Evolutionary conservation across 371 early-diverging fungal species (phyloP).

Genomic region (Dentiscutata heterogama): DNA sequence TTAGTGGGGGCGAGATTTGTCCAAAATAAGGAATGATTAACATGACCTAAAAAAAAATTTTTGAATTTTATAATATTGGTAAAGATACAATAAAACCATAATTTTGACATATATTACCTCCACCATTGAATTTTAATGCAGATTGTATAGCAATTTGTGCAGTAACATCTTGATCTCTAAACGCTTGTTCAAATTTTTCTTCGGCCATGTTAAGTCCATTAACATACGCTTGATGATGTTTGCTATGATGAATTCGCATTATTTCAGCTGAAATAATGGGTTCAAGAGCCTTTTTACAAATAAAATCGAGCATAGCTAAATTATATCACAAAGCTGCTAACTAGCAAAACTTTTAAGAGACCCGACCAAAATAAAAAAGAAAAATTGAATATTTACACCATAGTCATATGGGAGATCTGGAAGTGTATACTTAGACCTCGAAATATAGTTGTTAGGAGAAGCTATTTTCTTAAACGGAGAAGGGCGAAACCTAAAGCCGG

Average conservation of each 20-base stretch:
- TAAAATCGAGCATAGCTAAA: constrained; percentile 38
- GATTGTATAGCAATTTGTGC: constrained; percentile 82
- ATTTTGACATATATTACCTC: constrained; percentile 66
- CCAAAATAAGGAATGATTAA: constrained; percentile 99
- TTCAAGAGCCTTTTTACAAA: constrained; percentile 81
- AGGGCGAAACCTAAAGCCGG: too few relatives aligned
- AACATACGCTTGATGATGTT: constrained; percentile 93
- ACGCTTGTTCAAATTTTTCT: constrained; percentile 79
- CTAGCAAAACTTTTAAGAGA: neutral
- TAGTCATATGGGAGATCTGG: constrained; percentile 76
- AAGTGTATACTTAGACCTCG: constrained; percentile 40
- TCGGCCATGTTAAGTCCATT: constrained; percentile 66
- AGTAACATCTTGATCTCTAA: constrained; percentile 75
- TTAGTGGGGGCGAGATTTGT: constrained; percentile 88
- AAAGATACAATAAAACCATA: too few relatives aligned
- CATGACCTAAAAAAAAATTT: constrained; percentile 84
- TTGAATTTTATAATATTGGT: too few relatives aligned
- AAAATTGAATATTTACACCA: constrained; percentile 56
- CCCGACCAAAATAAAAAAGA: neutral
- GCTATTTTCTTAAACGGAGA: neutral
- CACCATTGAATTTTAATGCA: constrained; percentile 94
- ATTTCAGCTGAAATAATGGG: constrained; percentile 95
- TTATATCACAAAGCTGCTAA: neutral
- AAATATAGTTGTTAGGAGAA: neutral
- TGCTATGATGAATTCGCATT: constrained; percentile 96